A percentile compares a stretch with the other conserved stretches of the same genome.
These are phyloP conservation scores for Carex kokanica DNA, from an alignment of 176 grass and related monocot species.

Conservation along the genomic window DNA sequence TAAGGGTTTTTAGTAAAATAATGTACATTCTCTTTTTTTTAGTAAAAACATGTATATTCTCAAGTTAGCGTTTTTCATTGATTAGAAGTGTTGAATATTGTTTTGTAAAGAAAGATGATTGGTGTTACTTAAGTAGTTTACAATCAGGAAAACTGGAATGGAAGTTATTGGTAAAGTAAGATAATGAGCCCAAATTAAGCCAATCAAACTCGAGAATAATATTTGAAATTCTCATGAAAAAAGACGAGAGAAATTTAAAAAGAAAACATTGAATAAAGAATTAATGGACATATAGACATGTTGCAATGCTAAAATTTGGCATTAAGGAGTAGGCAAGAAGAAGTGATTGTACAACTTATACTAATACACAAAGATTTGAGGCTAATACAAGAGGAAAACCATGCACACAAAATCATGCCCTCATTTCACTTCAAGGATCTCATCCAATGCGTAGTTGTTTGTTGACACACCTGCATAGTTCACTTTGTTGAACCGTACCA, in stretches of 20 bases:
- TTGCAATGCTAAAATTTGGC: conserved; percentile 20
- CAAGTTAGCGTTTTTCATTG: neutral
- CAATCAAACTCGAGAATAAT: neutral
- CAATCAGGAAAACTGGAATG: neutral
- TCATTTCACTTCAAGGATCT: conserved; percentile 74
- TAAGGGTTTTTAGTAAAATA: no score
- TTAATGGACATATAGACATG: conserved; percentile 3
- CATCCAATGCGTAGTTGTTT: conserved; percentile 92
- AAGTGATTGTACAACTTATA: conserved; percentile 29
- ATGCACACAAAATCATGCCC: neutral
- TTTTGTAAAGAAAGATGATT: neutral
- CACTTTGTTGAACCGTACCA: conserved; percentile 79
- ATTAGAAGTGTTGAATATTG: neutral
- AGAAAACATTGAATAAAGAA: neutral
- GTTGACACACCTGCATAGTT: conserved; percentile 89
- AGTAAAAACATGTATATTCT: neutral
- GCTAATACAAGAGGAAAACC: conserved; percentile 31
- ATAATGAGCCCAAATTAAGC: neutral
- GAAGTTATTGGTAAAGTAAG: neutral
- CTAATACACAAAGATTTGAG: conserved; percentile 33
- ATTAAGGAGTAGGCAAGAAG: conserved; percentile 22
- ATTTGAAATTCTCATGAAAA: neutral
- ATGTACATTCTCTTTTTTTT: neutral
- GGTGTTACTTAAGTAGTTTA: neutral
- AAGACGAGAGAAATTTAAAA: neutral